Conservation (phyloP, 2,329 filamentous ascomycete species). For the Xylaria sp. region DNA sequence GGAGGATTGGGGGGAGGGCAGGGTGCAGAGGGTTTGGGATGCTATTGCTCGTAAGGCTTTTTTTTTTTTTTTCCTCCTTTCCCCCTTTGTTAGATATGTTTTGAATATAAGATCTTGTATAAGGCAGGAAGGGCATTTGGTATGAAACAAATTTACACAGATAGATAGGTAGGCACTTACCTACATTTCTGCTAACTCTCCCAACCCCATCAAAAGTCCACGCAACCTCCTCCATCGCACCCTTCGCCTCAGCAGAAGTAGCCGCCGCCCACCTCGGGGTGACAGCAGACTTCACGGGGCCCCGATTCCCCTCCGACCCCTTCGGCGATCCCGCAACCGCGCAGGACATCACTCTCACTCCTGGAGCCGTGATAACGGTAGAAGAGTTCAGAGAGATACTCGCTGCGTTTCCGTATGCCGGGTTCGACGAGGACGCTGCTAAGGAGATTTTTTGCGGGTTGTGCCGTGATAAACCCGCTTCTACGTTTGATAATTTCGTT, state of each 20-base stretch:
- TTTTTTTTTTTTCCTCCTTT: neutral
- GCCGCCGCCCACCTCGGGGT: constrained; percentile 28
- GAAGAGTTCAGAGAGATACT: constrained; percentile 31
- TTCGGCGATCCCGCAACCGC: constrained; percentile 7
- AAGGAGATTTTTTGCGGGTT: constrained; percentile 31
- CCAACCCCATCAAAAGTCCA: constrained; percentile 25
- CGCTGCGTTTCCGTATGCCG: constrained; percentile 27
- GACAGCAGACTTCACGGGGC: constrained; percentile 30
- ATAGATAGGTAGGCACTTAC: too few species aligned
- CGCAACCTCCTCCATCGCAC: constrained; percentile 26
- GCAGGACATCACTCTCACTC: neutral
- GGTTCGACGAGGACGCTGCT: constrained; percentile 7
- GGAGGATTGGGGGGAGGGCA: constrained; percentile 16
- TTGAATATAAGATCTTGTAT: too few species aligned
- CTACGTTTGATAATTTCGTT: constrained; percentile 33
- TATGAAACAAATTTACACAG: too few species aligned
- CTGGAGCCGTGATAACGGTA: constrained; percentile 26
- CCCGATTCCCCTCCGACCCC: constrained; percentile 23
- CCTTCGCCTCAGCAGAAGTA: constrained; percentile 27
- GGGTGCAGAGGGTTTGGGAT: constrained; percentile 25
- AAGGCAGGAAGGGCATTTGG: too few species aligned
- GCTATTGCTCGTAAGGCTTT: constrained; percentile 19
- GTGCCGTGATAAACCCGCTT: constrained; percentile 30
- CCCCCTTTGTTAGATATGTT: neutral
- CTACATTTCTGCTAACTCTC: too few species aligned